Base-by-base conservation (phyloP, 2,329 filamentous ascomycete genomes). In the Ceratocystis harringtonii region DNA sequence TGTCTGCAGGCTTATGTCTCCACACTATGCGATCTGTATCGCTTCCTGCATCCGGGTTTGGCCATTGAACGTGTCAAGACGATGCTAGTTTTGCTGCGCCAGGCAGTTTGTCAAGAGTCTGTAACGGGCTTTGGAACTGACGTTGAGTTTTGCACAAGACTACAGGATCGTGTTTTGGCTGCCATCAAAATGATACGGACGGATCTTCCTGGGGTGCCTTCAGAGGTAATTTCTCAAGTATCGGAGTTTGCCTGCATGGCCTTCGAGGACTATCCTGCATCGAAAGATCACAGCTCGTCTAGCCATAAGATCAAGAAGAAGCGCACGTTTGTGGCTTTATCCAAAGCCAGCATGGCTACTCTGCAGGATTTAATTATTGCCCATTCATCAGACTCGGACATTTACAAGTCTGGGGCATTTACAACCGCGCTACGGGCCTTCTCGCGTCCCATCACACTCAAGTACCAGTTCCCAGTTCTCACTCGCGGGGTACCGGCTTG, bases 301-400 rank as follows among this genome's bases (percentile, higher is more conserved):
- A 71, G 76, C 66, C 84, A 84, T 66, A 6, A 15, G 28, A 58
- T n/a, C 5, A 58, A 32, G 4, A 58, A 58, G 55, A 58, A 36
- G 22, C 88, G 90, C 5, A 95, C 90, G 0, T 97, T 91, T 72
- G 85, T 99, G 65, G 92, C 94, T 43, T 83, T 97, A 72, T 90
- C 92, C 0, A 95, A 94, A 73, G 83, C 84, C 22, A 85, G 87
- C 67, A 94, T 96, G 81, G 77, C 80, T 1, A 81, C 90, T 58
- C 74, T 95, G 1, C 80, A 88, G 68, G 76, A 75, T 0, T 75
- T 90, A 1, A 77, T 87, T 2, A 74, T 84, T 3, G 75, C 78
- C 17, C 84, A 89, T 68, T 80, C 84, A 0, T 73, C 76, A 0
- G 84, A 88, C 28, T 71, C 77, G n/a, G 84, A 88, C 44, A 83